Percentiles rank a stretch among this genome's conserved stretches.
phyloP scores from a whole-genome alignment of 2,329 filamentous ascomycete species.

The Diaporthe amygdali region DNA sequence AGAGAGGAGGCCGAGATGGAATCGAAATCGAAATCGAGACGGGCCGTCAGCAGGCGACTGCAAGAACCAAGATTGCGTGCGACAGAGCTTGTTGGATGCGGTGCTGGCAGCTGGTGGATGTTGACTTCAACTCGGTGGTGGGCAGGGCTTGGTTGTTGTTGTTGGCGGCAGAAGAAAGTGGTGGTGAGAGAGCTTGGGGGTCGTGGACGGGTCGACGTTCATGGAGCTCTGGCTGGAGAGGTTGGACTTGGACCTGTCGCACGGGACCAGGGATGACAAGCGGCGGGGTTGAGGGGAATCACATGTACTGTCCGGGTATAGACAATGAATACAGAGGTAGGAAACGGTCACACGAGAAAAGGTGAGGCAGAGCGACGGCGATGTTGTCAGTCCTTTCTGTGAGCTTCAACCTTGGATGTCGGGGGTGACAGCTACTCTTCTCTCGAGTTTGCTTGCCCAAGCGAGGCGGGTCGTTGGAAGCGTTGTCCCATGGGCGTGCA shows the following conservation, averaged over 20 bases:
- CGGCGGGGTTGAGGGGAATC: background rate
- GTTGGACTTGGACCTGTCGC: conserved; percentile 8
- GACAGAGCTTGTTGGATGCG: background rate
- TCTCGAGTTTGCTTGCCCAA: conserved; percentile 8
- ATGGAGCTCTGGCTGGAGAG: background rate
- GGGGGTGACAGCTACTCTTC: conserved; percentile 5
- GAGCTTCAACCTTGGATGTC: background rate
- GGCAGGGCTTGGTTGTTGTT: background rate
- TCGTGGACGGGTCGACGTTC: background rate
- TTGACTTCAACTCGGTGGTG: background rate
- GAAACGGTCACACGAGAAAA: background rate
- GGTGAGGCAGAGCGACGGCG: background rate
- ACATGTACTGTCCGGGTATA: background rate
- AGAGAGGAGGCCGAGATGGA: background rate
- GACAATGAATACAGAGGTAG: background rate
- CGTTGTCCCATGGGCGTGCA: background rate
- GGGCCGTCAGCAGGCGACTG: background rate
- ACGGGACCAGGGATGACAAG: conserved; percentile 10
- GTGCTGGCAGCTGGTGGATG: background rate
- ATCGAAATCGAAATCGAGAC: conserved; percentile 1
- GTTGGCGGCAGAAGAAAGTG: background rate
- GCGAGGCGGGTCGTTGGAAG: background rate
- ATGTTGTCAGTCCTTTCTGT: conserved; percentile 4
- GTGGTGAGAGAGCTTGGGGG: background rate
- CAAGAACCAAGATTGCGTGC: background rate